These are phyloP conservation scores for Termitomyces titanicus DNA, from an alignment of 768 basidiomycete species.

Conservation along the genomic window DNA sequence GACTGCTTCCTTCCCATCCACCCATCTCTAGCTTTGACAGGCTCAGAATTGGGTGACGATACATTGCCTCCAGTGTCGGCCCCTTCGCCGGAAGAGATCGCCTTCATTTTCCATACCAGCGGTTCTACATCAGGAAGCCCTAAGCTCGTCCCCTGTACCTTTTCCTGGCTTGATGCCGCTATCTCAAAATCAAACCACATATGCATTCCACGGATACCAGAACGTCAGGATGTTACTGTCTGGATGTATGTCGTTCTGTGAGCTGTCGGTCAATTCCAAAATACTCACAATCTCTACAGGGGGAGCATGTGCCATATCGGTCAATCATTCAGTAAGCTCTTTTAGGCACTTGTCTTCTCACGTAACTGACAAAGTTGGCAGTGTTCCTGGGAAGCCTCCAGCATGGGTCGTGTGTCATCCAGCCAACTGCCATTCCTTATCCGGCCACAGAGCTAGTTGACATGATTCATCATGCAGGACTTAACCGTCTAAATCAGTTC, in stretches of 20 bases:
- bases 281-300: slow-evolving; percentile 34
- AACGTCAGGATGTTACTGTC: slow-evolving; percentile 49
- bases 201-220: slow-evolving; percentile 35
- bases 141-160: slow-evolving; percentile 58
- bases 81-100: slow-evolving; percentile 25
- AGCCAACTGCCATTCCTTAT: slow-evolving; percentile 64
- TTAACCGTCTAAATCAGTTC: slow-evolving; percentile 78
- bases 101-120: slow-evolving; percentile 64
- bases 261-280: neutral
- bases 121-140: slow-evolving; percentile 66
- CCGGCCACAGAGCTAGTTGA: slow-evolving; percentile 65
- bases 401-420: slow-evolving; percentile 69
- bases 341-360: slow-evolving; percentile 12
- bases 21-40: slow-evolving; percentile 24
- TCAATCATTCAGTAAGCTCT: slow-evolving; percentile 65
- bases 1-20: slow-evolving; percentile 41
- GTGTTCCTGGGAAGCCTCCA: slow-evolving; percentile 73
- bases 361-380: slow-evolving; percentile 25
- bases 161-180: slow-evolving; percentile 48
- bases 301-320: slow-evolving; percentile 84
- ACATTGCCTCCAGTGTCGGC: slow-evolving; percentile 37
- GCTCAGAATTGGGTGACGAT: slow-evolving; percentile 24
- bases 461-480: slow-evolving; percentile 63
- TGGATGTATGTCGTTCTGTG: slow-evolving; percentile 46
- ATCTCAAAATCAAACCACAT: slow-evolving; percentile 44